A percentile compares a stretch with the other conserved stretches of the same genome.
Evolutionary conservation across 805 yeast genomes (phyloP).

Genomic region (Starmerella bombicola): DNA sequence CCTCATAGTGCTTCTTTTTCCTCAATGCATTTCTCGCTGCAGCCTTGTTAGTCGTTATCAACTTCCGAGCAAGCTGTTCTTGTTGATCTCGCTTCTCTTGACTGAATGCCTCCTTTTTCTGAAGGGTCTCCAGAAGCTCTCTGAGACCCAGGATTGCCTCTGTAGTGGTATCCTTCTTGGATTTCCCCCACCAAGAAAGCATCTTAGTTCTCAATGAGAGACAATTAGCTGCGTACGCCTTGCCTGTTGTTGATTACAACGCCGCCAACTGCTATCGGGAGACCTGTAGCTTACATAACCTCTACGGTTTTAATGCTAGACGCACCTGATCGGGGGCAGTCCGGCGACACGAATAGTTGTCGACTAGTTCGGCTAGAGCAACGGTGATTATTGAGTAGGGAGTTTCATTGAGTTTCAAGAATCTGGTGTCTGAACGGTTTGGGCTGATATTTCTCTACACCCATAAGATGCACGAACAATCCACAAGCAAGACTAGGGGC

Average conservation of each 20-base stretch:
- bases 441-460: too few species aligned
- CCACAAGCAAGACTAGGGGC: too few species aligned
- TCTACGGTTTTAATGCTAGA: too few species aligned
- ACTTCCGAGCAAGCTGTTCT: constrained; percentile 65
- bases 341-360: too few species aligned
- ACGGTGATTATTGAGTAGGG: too few species aligned
- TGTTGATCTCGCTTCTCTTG: constrained; percentile 75
- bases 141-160: constrained; percentile 82
- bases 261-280: not conserved
- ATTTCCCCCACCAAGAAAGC: constrained; percentile 41
- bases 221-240: not conserved
- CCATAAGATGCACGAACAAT: too few species aligned
- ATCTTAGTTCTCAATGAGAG: not conserved
- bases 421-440: too few species aligned
- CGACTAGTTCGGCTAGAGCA: too few species aligned
- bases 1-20: constrained; percentile 71
- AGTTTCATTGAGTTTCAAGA: too few species aligned
- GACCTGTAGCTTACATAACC: too few species aligned
- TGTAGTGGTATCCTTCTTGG: constrained; percentile 74
- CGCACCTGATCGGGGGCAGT: too few species aligned
- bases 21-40: constrained; percentile 78
- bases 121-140: constrained; percentile 75
- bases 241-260: not conserved
- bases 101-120: constrained; percentile 69
- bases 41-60: constrained; percentile 57